These are phyloP conservation scores for Carex scoparia DNA, from an alignment of 176 grass and related monocot species.

Conservation along the genomic window DNA sequence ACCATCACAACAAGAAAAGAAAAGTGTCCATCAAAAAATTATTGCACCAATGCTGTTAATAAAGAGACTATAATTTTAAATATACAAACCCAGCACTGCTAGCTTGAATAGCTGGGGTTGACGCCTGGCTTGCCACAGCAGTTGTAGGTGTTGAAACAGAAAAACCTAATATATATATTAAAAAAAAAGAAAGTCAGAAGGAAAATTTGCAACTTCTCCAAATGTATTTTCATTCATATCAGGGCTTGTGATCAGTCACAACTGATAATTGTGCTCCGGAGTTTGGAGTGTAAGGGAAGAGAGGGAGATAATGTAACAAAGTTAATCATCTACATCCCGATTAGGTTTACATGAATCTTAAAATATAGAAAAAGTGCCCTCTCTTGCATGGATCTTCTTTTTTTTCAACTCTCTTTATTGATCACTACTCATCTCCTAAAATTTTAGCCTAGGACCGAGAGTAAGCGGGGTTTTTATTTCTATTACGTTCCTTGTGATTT, in stretches of 20 bases:
- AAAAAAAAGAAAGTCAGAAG: neutral
- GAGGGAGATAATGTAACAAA: neutral
- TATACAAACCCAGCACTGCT: constrained; percentile 61
- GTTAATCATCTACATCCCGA: neutral
- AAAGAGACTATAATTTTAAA: constrained; percentile 7
- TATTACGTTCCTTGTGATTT: neutral
- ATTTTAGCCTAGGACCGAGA: neutral
- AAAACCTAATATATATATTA: constrained; percentile 29
- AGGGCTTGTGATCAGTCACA: neutral
- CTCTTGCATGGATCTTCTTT: neutral
- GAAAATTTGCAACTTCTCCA: neutral
- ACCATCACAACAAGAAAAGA: constrained; percentile 11
- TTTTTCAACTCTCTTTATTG: neutral
- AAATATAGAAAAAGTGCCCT: neutral
- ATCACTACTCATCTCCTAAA: neutral
- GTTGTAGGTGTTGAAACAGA: constrained; percentile 34
- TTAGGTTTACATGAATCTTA: neutral
- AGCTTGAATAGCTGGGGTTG: constrained; percentile 59
- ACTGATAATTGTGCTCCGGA: neutral
- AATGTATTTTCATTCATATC: neutral
- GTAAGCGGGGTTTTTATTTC: neutral
- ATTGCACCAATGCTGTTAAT: neutral
- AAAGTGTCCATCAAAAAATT: constrained; percentile 12
- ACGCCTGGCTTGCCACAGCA: constrained; percentile 47
- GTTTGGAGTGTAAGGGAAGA: neutral